Percentiles rank a stretch among this genome's conserved stretches.
Conservation (phyloP, 2,329 filamentous ascomycete species). For the Thelonectria rubi region DNA sequence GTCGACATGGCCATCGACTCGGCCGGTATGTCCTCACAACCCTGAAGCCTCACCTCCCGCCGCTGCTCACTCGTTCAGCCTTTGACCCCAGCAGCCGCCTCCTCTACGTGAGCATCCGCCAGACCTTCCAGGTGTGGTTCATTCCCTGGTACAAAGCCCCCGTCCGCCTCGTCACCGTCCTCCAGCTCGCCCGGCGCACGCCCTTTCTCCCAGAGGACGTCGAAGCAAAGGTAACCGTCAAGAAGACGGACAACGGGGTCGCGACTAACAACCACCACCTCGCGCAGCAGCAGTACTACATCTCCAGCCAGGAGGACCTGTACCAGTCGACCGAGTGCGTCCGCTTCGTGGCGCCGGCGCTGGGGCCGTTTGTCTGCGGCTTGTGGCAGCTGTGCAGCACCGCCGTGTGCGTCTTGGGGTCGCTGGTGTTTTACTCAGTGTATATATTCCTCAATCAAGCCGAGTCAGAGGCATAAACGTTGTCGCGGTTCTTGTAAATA, state of each 20-base stretch:
- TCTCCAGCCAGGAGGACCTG: conserved; percentile 81
- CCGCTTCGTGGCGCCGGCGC: conserved; percentile 74
- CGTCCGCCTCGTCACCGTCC: conserved; percentile 74
- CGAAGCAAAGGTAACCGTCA: neutral
- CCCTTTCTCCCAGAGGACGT: conserved; percentile 37
- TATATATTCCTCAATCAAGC: conserved; percentile 45
- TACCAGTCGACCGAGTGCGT: conserved; percentile 82
- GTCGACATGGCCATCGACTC: conserved; percentile 76
- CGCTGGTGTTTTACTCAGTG: conserved; percentile 54
- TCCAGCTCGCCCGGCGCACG: conserved; percentile 64
- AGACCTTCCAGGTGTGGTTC: conserved; percentile 81
- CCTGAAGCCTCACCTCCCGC: rapidly evolving
- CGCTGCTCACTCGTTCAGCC: conserved; percentile 53
- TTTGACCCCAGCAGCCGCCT: conserved; percentile 71
- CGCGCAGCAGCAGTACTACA: conserved; percentile 66
- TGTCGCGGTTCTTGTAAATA: too few relatives aligned
- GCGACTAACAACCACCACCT: conserved; percentile 27
- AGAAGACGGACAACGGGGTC: conserved; percentile 25
- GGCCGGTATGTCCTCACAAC: conserved; percentile 49
- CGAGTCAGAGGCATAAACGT: neutral
- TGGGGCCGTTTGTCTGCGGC: conserved; percentile 64
- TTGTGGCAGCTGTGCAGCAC: conserved; percentile 72
- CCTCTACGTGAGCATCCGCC: conserved; percentile 77
- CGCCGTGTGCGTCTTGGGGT: conserved; percentile 68
- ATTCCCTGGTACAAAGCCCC: conserved; percentile 78